A percentile compares a stretch with the other conserved stretches of the same genome.
Evolutionary conservation across 371 early-diverging fungal species (phyloP).

Genomic region (Mortierella sp.): DNA sequence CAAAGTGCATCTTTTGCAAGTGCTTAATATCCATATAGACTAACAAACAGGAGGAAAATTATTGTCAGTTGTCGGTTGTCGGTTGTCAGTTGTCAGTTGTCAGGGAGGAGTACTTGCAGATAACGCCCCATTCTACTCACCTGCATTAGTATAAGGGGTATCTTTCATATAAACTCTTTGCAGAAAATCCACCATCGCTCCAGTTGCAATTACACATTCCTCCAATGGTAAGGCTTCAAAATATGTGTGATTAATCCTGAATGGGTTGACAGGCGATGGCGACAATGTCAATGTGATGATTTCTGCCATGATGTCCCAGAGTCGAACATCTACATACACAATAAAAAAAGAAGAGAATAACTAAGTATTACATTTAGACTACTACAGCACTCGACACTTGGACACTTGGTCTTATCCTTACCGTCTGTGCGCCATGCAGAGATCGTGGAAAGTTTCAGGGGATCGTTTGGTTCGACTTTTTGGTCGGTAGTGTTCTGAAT

Average conservation of each 20-base stretch:
- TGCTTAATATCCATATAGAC: conserved; percentile 51
- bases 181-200: conserved; percentile 78
- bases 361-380: neutral
- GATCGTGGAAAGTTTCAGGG: conserved; percentile 69
- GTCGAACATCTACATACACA: conserved; percentile 64
- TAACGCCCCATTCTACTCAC: conserved; percentile 35
- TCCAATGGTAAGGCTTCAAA: conserved; percentile 71
- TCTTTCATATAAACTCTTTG: conserved; percentile 69
- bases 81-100: no score
- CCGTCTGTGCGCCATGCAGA: conserved; percentile 70
- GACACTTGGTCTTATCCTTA: conserved; percentile 1
- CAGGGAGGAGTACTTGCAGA: no score
- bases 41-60: neutral
- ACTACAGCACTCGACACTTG: neutral
- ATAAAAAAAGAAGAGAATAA: conserved; percentile 1
- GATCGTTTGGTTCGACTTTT: conserved; percentile 66
- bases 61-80: neutral
- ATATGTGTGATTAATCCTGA: conserved; percentile 73
- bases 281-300: conserved; percentile 67
- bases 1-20: conserved; percentile 44
- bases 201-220: conserved; percentile 72
- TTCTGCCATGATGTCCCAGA: conserved; percentile 87
- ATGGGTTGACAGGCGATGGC: conserved; percentile 77
- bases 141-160: conserved; percentile 59
- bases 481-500: conserved; percentile 58